Evolutionary conservation across 2,329 filamentous ascomycete species (phyloP).

Genomic region (Exophiala viscosa): DNA sequence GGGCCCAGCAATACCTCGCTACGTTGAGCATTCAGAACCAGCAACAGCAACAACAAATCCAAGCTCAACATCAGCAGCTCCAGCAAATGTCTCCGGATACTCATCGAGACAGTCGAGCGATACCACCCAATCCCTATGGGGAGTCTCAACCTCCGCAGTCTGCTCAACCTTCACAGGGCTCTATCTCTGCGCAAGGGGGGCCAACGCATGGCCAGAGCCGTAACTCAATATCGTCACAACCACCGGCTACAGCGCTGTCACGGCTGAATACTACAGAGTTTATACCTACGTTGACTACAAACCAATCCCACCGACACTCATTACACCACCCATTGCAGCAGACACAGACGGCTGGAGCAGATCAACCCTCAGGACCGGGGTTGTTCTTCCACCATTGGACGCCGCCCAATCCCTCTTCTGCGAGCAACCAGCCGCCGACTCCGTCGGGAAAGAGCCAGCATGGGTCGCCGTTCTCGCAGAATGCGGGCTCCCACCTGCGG

Average conservation of each 20-base stretch:
- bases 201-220: conserved; percentile 18
- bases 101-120: conserved; percentile 33
- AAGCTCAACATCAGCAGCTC: conserved; percentile 25
- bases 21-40: conserved; percentile 40
- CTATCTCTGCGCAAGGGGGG: conserved; percentile 19
- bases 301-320: conserved; percentile 40
- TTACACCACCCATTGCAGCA: conserved; percentile 54
- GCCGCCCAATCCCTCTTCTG: conserved; percentile 62
- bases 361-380: conserved; percentile 64
- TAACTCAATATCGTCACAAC: conserved; percentile 30
- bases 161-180: conserved; percentile 20
- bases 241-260: conserved; percentile 34
- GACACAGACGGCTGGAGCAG: conserved; percentile 51
- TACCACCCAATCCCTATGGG: conserved; percentile 36
- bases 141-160: conserved; percentile 21
- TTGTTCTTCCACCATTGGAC: conserved; percentile 95
- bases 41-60: conserved; percentile 38
- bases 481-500: conserved; percentile 46
- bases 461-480: conserved; percentile 45
- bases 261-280: conserved; percentile 44
- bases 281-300: conserved; percentile 22
- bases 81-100: conserved; percentile 27
- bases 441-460: conserved; percentile 68
- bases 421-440: conserved; percentile 65
- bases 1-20: conserved; percentile 63